These are phyloP conservation scores for Aspergillus leporis DNA, from an alignment of 495 filamentous ascomycete genomes.

Conservation along the genomic window DNA sequence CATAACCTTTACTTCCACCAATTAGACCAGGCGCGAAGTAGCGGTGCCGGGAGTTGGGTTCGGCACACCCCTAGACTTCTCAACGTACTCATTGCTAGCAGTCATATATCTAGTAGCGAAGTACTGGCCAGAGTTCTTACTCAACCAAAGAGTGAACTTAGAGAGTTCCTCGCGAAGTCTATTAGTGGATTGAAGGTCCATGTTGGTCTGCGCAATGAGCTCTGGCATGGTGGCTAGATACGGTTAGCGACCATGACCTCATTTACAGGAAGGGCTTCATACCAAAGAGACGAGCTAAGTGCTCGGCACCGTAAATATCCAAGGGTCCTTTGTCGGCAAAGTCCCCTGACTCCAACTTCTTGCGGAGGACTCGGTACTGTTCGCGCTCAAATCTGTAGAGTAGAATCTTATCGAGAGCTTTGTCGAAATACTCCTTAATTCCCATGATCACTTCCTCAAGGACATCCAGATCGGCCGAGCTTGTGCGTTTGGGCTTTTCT, in stretches of 20 bases:
- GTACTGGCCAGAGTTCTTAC: constrained; percentile 68
- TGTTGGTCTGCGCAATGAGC: constrained; percentile 93
- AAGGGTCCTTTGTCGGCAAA: constrained; percentile 62
- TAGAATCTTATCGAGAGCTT: constrained; percentile 78
- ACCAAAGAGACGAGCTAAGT: constrained; percentile 87
- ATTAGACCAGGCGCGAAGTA: constrained; percentile 31
- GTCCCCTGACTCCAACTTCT: constrained; percentile 58
- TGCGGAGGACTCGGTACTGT: constrained; percentile 74
- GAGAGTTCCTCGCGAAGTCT: constrained; percentile 83
- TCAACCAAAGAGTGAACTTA: constrained; percentile 79
- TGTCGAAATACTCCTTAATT: constrained; percentile 88
- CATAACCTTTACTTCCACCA: not conserved
- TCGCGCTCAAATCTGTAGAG: constrained; percentile 89
- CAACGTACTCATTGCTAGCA: constrained; percentile 59
- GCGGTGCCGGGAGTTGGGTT: constrained; percentile 30
- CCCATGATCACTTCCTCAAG: constrained; percentile 85
- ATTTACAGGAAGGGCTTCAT: constrained; percentile 28
- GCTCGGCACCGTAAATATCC: constrained; percentile 92
- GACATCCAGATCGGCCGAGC: constrained; percentile 71
- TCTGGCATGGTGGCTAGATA: constrained; percentile 84
- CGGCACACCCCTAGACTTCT: constrained; percentile 47
- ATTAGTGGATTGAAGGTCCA: constrained; percentile 87
- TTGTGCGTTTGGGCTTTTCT: constrained; percentile 65
- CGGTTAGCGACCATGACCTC: constrained; percentile 5
- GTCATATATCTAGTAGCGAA: constrained; percentile 78